Base-by-base conservation (phyloP, 1,139 yeast species). In the Candida albicans region DNA sequence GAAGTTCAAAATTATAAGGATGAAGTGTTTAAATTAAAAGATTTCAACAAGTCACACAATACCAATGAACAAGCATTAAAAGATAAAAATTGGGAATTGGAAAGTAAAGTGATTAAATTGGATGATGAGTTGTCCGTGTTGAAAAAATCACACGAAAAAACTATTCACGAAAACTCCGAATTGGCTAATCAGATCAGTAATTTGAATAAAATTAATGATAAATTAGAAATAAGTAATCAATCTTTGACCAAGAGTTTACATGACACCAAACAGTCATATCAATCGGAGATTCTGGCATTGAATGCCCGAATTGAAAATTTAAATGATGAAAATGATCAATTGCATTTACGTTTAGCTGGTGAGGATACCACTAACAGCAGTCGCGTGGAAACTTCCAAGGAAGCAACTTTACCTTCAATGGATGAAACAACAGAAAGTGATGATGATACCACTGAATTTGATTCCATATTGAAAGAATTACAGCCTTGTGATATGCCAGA, bases 51-150 rank as follows among this genome's bases (percentile, higher is more conserved):
- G 36, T 56, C 61, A 15, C 64, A 50, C 35, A 59, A 54, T 43
- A 25, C 44, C 9, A 43, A 47, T 35, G 76, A 82, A 52, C 77
- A 76, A 43, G 71, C 73, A 30, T 67, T 78, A 51, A 83, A 82
- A 57, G 91, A 87, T 54, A 39, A 39, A 45, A 86, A 84, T 56
- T 88, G 96, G 96, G 88, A 86, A 55, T 71, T 88, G 48, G 90
- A 85, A 58, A 64, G 82, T 27, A 73, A 75, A 42, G 61, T 84
- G 13, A 77, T 79, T 42, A 73, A 67, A 37, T 64, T 82, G 42
- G 67, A 73, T 33, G 80, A 79, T 33, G 77, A 79, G 46, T 57
- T 77, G 40, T 51, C 57, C 2, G 51, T 54, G 29, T 55, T 68
- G 33, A 53, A 55, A 14, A 37, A 53, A 15, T 49, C 58, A n/a